Conservation (phyloP, 768 basidiomycete genomes). For the Agaricus blazei region DNA sequence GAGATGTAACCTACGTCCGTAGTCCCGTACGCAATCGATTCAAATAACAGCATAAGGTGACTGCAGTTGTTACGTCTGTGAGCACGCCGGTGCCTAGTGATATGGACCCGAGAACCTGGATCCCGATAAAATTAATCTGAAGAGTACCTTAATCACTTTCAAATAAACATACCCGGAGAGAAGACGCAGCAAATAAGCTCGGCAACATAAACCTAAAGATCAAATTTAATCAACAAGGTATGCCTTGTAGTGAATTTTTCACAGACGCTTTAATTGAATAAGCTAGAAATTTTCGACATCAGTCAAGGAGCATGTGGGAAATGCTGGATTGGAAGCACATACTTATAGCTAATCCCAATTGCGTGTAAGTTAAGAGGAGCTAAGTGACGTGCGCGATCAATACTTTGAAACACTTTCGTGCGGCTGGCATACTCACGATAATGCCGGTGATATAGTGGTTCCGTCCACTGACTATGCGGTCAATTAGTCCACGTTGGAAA, state of each 20-base stretch:
- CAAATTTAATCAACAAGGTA: not conserved
- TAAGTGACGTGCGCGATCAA: constrained; percentile 16
- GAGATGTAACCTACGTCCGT: constrained; percentile 29
- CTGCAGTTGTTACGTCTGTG: constrained; percentile 57
- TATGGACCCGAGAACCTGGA: constrained; percentile 43
- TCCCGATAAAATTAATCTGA: not conserved
- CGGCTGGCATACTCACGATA: constrained; percentile 37
- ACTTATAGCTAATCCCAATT: constrained; percentile 35
- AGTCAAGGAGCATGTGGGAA: not conserved
- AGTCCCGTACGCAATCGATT: constrained; percentile 53
- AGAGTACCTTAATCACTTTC: not conserved
- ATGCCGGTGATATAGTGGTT: constrained; percentile 49
- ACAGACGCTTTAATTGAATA: constrained; percentile 9
- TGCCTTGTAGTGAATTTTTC: not conserved
- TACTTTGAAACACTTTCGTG: not conserved
- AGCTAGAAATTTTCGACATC: not conserved
- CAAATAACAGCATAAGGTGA: constrained; percentile 54
- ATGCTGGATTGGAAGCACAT: constrained; percentile 5
- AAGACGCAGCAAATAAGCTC: constrained; percentile 33
- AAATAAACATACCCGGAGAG: constrained; percentile 36
- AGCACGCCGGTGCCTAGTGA: constrained; percentile 49
- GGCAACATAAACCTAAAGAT: constrained; percentile 32
- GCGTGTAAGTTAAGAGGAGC: constrained; percentile 42
- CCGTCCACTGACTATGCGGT: constrained; percentile 47
- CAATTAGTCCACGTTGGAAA: not conserved